A percentile compares a stretch with the other conserved stretches of the same genome.
phyloP scores from a whole-genome alignment of 2,329 filamentous ascomycete species.

The Fusarium burgessii region DNA sequence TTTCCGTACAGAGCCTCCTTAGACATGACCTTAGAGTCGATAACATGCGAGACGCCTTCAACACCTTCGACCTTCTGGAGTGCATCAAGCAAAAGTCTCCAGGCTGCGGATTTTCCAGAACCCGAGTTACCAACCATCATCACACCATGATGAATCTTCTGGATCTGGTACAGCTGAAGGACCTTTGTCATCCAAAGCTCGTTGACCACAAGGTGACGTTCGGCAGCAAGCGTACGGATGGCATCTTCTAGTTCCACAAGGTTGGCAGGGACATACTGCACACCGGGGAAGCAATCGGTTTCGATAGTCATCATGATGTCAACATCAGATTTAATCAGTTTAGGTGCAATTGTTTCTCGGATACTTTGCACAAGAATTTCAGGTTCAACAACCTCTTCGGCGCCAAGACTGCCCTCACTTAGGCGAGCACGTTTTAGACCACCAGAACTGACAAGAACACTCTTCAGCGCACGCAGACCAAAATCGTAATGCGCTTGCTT shows the following conservation, averaged over 20 bases:
- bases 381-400: constrained; percentile 84
- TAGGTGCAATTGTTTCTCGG: constrained; percentile 97
- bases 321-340: constrained; percentile 93
- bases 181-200: constrained; percentile 98
- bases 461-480: constrained; percentile 96
- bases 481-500: constrained; percentile 99
- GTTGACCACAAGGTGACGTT: constrained; percentile 88
- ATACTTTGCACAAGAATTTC: constrained; percentile 99
- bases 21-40: constrained; percentile 99
- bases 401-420: constrained; percentile 66
- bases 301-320: constrained; percentile 90
- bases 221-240: constrained; percentile 83
- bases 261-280: constrained; percentile 92
- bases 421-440: constrained; percentile 91
- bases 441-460: constrained; percentile 97
- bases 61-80: constrained; percentile 90
- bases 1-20: constrained; percentile 98
- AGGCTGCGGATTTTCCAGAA: constrained; percentile 95
- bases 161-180: constrained; percentile 96
- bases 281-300: constrained; percentile 86
- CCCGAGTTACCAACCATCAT: constrained; percentile 99
- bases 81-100: constrained; percentile 92
- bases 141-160: constrained; percentile 97
- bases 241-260: constrained; percentile 82
- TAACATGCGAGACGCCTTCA: constrained; percentile 96